These are phyloP conservation scores for Sequoiadendron giganteum DNA, from an alignment of 75 land plant genomes.

Conservation along the genomic window DNA sequence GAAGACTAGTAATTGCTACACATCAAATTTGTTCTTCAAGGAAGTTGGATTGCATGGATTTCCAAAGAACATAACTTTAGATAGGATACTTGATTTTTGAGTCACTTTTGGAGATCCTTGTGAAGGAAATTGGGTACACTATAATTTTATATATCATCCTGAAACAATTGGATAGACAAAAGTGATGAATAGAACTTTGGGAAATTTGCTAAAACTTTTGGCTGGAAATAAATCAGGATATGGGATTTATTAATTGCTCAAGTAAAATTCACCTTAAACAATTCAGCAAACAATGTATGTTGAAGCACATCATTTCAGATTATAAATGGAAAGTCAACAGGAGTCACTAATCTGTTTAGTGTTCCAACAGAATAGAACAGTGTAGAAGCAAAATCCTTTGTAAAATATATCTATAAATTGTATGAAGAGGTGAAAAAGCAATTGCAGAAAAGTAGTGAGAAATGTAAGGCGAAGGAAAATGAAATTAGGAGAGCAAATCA, in stretches of 20 bases:
- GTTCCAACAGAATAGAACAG: no score
- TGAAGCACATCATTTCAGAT: no score
- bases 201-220: background rate
- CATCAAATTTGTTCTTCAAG: constrained; percentile 20
- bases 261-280: no score
- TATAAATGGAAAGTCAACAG: no score
- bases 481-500: constrained; percentile 22
- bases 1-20: constrained; percentile 14
- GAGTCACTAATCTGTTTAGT: no score
- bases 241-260: no score
- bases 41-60: constrained; percentile 20
- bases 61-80: constrained; percentile 23
- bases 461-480: constrained; percentile 5
- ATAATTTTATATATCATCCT: constrained; percentile 12
- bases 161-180: constrained; percentile 35
- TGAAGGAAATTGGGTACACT: constrained; percentile 5
- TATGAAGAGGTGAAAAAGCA: background rate
- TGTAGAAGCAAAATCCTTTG: no score
- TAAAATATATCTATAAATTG: no score
- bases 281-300: no score
- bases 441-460: background rate
- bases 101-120: constrained; percentile 21
- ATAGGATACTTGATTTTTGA: constrained; percentile 20
- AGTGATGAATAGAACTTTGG: constrained; percentile 20
- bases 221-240: no score